Base-by-base conservation (phyloP, 345 rosid genomes). In the Trapa incisa region DNA sequence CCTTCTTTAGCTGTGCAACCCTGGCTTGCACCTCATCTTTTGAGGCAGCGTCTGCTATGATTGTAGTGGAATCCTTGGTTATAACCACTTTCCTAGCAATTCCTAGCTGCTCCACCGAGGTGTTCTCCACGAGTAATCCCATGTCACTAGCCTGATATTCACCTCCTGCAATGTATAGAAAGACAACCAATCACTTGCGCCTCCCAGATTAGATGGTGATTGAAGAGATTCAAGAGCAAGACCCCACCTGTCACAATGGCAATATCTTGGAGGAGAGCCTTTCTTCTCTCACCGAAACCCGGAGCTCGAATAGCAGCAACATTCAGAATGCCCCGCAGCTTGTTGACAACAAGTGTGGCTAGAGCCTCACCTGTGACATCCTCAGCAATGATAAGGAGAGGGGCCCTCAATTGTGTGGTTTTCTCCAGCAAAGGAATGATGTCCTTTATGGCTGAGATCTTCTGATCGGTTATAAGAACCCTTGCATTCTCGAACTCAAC, bases 221-320 rank as follows among this genome's bases (percentile, higher is more conserved):
- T 17, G n/a, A 17, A 36, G 67, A 8, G 37, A 32, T 10, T 35
- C 15, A 33, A 32, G 17, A n/a, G 13, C 29, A 48, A 22, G 70
- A 37, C 47, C 65, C 36, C 4, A 92, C 97, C 97, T 39, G 99
- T 94, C 79, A 94, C 62, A 66, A 91, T 91, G 74, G 99, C 96
- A 38, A 94, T 89, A 69, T 94, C 97, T 66, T 94, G 96, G 70
- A 94, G 99, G 82, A 91, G 61, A 22, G 99, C 96, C 77, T 94
- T 94, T 74, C 99, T 89, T 80, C 99, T 83, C 77, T 94, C 99
- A 67, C 99, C 99, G 72, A 91, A 94, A 68, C 96, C 83, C 9
- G 99, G 99, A 70, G 99, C 97, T 81, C 91, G 91, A 56, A 94
- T 83, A 67, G 97, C 99, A 1, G 91, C 95, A 43, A 94, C 99